Evolutionary conservation across 1,284 basidiomycete genomes (phyloP), one percentile per base, ranked within the genome.

Genomic region (Mycosarcoma maydis): DNA sequence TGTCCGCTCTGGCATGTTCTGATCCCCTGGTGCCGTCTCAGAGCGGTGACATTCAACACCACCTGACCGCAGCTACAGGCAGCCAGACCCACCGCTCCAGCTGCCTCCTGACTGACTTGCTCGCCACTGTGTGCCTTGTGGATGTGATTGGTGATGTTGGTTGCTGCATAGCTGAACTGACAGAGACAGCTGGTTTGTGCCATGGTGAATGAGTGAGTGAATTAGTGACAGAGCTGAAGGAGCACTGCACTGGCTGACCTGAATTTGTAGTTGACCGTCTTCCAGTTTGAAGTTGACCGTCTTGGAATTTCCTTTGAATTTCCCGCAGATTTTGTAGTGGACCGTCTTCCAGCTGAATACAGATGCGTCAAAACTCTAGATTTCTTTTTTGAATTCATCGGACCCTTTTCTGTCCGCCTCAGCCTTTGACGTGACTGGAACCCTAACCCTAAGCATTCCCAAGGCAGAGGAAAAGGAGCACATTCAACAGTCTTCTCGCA

Each of bases 1-100:
- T 24, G 39, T n/a, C 14, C 34, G 14, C 17, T 33, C 27, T 52
- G 50, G 27, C 41, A 52, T n/a, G 44, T 43, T 3, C 41, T 27
- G 40, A 57, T 57, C 8, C 54, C 54, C 20, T 57, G 54, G 26
- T 57, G 54, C 33, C 19, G 36, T 23, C 14, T 23, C 39, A 57
- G 34, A 9, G 46, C 54, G 3, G 27, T 27, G 3, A 20, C 46
- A 57, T 57, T 57, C 29, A 47, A 24, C 13, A 47, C 54, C 23
- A 56, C 39, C 45, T 56, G 54, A 16, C 54, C 40, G 23, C 54
- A 57, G 16, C 11, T 20, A 26, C 54, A 57, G 13, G 46, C 54
- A 17, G 50, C 54, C 26, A 57, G 54, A 8, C 54, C 54, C 8
- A 47, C 45, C 9, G 22, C 39, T 4, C 23, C 39, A 4, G 53